These are phyloP conservation scores for Mycena amicta DNA, from an alignment of 768 basidiomycete genomes.

Conservation along the genomic window DNA sequence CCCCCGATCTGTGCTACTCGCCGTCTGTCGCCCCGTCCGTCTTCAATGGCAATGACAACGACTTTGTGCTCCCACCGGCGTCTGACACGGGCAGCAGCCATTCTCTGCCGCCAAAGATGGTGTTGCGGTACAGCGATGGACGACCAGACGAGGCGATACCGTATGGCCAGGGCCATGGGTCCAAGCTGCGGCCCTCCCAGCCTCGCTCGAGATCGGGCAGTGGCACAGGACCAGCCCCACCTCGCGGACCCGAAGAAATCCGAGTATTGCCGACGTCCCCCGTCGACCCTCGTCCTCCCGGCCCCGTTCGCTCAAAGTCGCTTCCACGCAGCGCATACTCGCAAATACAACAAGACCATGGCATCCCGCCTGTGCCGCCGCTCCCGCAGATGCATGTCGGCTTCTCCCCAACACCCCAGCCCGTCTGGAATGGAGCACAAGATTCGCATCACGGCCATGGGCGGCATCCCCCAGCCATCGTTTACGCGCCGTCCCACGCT, in stretches of 20 bases:
- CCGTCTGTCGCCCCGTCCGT: constrained; percentile 61
- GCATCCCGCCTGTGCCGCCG: constrained; percentile 35
- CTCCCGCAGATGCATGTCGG: constrained; percentile 29
- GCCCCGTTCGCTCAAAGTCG: constrained; percentile 48
- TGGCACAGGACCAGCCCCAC: constrained; percentile 38
- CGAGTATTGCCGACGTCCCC: constrained; percentile 56
- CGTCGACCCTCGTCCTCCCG: constrained; percentile 37
- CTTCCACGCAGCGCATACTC: constrained; percentile 44
- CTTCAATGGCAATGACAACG: constrained; percentile 45
- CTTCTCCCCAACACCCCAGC: constrained; percentile 40
- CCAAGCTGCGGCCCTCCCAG: constrained; percentile 29
- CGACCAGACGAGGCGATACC: constrained; percentile 66
- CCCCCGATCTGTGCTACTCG: constrained; percentile 46
- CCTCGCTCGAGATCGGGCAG: constrained; percentile 44
- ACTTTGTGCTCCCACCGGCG: constrained; percentile 39
- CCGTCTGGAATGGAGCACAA: constrained; percentile 30
- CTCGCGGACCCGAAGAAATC: constrained; percentile 59
- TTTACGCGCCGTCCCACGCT: constrained; percentile 56
- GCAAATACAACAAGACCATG: constrained; percentile 26
- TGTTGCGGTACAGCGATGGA: constrained; percentile 69
- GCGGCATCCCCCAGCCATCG: constrained; percentile 57
- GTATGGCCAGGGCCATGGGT: constrained; percentile 37
- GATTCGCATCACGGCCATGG: constrained; percentile 26
- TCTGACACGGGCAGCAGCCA: constrained; percentile 53
- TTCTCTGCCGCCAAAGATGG: constrained; percentile 71